Conservation (phyloP, 306 rosid genomes). For the Rosa rugosa region DNA sequence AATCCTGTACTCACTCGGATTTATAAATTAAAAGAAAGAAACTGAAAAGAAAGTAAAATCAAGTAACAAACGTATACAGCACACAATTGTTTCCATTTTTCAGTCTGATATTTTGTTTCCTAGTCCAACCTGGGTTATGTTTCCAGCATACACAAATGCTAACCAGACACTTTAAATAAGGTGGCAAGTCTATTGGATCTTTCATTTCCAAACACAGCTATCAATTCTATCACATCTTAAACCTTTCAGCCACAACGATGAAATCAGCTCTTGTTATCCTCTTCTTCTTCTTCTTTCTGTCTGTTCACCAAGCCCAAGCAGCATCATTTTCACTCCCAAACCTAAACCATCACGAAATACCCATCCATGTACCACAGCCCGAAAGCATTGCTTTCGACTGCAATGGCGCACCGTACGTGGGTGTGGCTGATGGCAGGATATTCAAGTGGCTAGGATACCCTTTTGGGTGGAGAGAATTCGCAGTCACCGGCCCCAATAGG, state of each 20-base stretch:
- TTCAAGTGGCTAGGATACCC: background rate
- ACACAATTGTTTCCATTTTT: no score
- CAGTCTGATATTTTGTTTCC: no score
- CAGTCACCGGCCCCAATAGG: slow-evolving; percentile 19
- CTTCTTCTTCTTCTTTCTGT: background rate
- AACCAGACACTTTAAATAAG: no score
- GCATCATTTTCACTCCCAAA: background rate
- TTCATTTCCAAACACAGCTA: no score
- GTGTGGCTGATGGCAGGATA: background rate
- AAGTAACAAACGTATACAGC: no score
- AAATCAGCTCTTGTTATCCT: background rate
- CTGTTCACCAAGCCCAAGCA: background rate
- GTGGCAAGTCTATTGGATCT: no score
- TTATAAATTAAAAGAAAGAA: no score
- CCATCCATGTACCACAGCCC: background rate
- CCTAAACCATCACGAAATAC: background rate
- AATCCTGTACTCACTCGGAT: no score
- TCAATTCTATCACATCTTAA: no score
- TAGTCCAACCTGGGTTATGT: no score
- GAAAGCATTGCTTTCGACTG: slow-evolving; percentile 1
- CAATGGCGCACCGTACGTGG: background rate
- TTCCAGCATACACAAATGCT: no score
- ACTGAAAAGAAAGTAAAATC: no score
- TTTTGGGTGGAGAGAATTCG: background rate
- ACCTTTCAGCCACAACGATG: background rate